These are phyloP conservation scores for Candida ascalaphidarum DNA, from an alignment of 805 yeast species.

Conservation along the genomic window DNA sequence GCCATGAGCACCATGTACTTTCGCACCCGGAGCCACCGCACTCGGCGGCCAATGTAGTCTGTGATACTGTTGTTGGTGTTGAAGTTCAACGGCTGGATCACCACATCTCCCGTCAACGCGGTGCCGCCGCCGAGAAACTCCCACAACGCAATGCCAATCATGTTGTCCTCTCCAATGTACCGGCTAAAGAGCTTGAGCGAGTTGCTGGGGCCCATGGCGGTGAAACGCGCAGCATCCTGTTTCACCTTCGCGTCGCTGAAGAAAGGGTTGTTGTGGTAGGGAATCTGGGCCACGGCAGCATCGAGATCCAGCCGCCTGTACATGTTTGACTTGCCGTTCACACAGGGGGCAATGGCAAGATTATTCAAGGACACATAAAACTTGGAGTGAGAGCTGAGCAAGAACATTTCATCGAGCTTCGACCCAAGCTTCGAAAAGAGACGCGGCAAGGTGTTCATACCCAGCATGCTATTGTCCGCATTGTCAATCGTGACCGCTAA, in stretches of 20 bases:
- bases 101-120: constrained; percentile 71
- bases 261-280: constrained; percentile 15
- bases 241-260: constrained; percentile 21
- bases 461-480: constrained; percentile 4
- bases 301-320: constrained; percentile 64
- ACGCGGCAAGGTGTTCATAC: constrained; percentile 1
- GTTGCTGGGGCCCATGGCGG: constrained; percentile 26
- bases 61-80: constrained; percentile 31
- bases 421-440: constrained; percentile 42
- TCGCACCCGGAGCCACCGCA: constrained; percentile 80
- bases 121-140: constrained; percentile 56
- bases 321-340: constrained; percentile 81
- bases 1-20: constrained; percentile 84
- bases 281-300: constrained; percentile 39
- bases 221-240: constrained; percentile 17
- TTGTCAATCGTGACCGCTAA: constrained; percentile 41
- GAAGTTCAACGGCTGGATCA: constrained; percentile 61
- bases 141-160: constrained; percentile 87
- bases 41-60: constrained; percentile 61
- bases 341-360: constrained; percentile 75
- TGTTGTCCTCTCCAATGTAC: constrained; percentile 87
- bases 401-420: constrained; percentile 74
- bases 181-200: constrained; percentile 67
- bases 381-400: constrained; percentile 77
- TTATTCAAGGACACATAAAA: constrained; percentile 75